A percentile compares a stretch with the other conserved stretches of the same genome.
phyloP scores from a whole-genome alignment of 306 rosid species.

The Purshia tridentata region DNA sequence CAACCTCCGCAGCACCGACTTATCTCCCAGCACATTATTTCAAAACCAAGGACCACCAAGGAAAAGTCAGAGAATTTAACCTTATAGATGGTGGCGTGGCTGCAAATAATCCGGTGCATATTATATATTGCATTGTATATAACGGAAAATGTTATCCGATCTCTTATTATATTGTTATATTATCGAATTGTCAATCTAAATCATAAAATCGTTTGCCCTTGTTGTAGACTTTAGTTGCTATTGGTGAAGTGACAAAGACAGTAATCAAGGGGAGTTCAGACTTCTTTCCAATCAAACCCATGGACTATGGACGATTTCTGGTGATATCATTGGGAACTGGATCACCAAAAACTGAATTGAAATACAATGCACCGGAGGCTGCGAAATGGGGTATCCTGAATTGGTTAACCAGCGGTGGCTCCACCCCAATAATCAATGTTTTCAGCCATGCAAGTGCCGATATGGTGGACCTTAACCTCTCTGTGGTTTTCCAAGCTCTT shows the following conservation, averaged over 20 bases:
- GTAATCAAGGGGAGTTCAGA: conserved; percentile 17
- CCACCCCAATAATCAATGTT: conserved; percentile 45
- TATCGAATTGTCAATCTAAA: no score
- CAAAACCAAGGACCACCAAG: conserved; percentile 27
- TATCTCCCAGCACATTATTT: conserved; percentile 66
- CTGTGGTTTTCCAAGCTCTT: conserved; percentile 44
- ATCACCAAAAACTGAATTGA: conserved; percentile 38
- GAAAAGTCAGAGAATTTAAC: conserved; percentile 34
- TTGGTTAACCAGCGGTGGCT: conserved; percentile 47
- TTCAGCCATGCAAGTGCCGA: conserved; percentile 47
- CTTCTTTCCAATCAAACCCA: conserved; percentile 30
- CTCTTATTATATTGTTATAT: no score
- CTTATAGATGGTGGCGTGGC: conserved; percentile 71
- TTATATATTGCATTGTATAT: no score
- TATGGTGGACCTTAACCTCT: conserved; percentile 53
- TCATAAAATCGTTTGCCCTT: no score
- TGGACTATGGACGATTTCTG: conserved; percentile 40
- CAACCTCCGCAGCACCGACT: conserved; percentile 83
- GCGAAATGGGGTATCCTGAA: conserved; percentile 57
- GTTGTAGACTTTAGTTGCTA: conserved; percentile 50
- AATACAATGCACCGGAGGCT: conserved; percentile 39
- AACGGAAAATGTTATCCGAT: background rate
- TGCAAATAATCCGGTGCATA: conserved; percentile 77
- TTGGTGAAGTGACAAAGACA: conserved; percentile 49
- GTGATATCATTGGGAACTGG: conserved; percentile 67